Base-by-base conservation (phyloP, 2,329 filamentous ascomycete genomes). In the Dothideomycetes sp. region DNA sequence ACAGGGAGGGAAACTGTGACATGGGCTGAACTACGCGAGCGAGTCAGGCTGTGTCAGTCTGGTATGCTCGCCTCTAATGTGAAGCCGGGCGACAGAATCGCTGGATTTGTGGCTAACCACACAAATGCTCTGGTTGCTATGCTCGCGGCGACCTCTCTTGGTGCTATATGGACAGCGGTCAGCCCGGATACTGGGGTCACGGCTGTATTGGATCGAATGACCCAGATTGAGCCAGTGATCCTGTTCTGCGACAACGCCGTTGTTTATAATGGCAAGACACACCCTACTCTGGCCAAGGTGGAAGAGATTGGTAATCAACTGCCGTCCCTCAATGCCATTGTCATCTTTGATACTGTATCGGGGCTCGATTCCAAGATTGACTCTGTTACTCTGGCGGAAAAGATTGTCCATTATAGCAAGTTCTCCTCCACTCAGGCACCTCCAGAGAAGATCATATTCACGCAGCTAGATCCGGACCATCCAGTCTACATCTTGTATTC, bases 401-500 rank as follows among this genome's bases (percentile, higher is more conserved):
- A 53, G 31, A 54, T 52, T 1, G 58, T 58, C 36, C 52, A 53
- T n/a, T 64, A 63, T 39, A 44, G 47, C 49, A 38, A 59, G 49
- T 54, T 62, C 49, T 45, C 48, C 37, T 40, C 60, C 62, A 40
- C 69, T 80, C 33, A 45, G 18, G 27, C 38, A 4, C 38, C 49
- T 4, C 37, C 44, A 7, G 32, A 41, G 24, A 36, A 46, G 27
- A 44, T 58, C 7, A 37, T 47, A 16, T 96, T 96, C 57, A 75
- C 77, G 50, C 84, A 87, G 56, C 73, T 96, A 7, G 73, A 77
- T 1, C 80, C 91, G 2, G 84, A 89, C 15, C 86, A 94, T 49
- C 89, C 89, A 0, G 77, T 95, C 3, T 96, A 95, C 55, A 87
- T 98, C 34, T 72, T 96, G 24, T 98, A 94, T 62, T 93, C 84